These are phyloP conservation scores for Cladophialophora yegresii DNA, from an alignment of 2,329 filamentous ascomycete species.

Conservation along the genomic window DNA sequence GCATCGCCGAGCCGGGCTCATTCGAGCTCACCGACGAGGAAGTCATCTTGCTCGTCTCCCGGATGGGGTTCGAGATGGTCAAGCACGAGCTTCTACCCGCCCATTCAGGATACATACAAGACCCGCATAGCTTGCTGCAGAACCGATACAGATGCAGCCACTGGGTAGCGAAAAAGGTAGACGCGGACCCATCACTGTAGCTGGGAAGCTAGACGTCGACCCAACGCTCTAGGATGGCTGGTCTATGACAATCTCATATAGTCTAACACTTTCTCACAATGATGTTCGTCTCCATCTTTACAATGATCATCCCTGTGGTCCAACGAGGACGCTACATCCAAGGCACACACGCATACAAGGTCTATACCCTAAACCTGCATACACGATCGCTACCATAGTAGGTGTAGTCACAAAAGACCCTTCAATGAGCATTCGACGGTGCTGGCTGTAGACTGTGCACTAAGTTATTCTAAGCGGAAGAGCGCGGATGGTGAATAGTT, in stretches of 20 bases:
- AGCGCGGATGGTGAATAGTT: background rate
- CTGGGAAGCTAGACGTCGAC: background rate
- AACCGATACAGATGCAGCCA: slow-evolving; percentile 77
- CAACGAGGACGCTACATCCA: no score
- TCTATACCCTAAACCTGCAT: no score
- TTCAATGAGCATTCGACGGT: background rate
- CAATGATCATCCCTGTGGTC: no score
- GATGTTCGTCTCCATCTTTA: no score
- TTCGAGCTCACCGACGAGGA: slow-evolving; percentile 91
- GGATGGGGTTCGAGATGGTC: slow-evolving; percentile 75
- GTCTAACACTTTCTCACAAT: no score
- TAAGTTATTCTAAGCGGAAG: background rate
- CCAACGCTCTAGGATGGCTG: background rate
- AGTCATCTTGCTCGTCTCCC: slow-evolving; percentile 72
- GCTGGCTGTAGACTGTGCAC: background rate
- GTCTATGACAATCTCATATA: no score
- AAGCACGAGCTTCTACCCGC: slow-evolving; percentile 50
- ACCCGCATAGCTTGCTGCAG: slow-evolving; percentile 80
- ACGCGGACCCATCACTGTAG: slow-evolving; percentile 9
- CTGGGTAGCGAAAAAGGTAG: slow-evolving; percentile 80
- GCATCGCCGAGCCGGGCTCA: slow-evolving; percentile 84
- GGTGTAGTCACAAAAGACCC: no score
- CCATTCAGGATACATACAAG: slow-evolving; percentile 79
- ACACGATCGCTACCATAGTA: no score
- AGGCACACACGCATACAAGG: no score